phyloP scores from a whole-genome alignment of 805 yeast genomes.

The Zygosaccharomyces siamensis region DNA sequence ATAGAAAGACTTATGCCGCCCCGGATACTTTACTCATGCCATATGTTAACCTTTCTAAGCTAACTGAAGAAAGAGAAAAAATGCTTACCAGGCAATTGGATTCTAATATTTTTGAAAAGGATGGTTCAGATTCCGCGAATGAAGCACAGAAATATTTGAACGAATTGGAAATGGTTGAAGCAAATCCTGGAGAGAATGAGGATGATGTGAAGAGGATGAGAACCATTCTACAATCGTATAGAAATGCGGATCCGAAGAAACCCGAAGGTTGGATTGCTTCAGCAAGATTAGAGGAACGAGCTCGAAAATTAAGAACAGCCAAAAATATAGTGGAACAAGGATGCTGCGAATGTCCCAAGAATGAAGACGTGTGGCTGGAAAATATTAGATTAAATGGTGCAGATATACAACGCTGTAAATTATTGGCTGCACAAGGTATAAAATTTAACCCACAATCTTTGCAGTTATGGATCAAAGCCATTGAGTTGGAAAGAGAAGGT shows the following conservation, averaged over 20 bases:
- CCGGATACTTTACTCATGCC: slow-evolving; percentile 62
- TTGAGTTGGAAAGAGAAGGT: slow-evolving; percentile 56
- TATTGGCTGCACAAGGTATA: slow-evolving; percentile 63
- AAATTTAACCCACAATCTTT: slow-evolving; percentile 50
- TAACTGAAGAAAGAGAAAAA: slow-evolving; percentile 61
- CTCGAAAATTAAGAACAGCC: slow-evolving; percentile 53
- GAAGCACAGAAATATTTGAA: slow-evolving; percentile 41
- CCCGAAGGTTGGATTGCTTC: slow-evolving; percentile 84
- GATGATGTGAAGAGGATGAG: slow-evolving; percentile 61
- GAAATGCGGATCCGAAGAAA: slow-evolving; percentile 66
- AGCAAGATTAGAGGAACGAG: slow-evolving; percentile 70
- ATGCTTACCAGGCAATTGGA: slow-evolving; percentile 54
- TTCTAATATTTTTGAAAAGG: slow-evolving; percentile 23
- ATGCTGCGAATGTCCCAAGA: slow-evolving; percentile 58
- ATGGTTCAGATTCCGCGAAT: slow-evolving; percentile 22
- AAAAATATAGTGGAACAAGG: slow-evolving; percentile 65
- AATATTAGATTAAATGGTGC: slow-evolving; percentile 54
- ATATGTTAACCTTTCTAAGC: slow-evolving; percentile 43
- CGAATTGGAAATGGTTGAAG: slow-evolving; percentile 28
- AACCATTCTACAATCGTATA: slow-evolving; percentile 56
- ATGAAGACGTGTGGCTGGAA: slow-evolving; percentile 80
- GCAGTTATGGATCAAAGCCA: slow-evolving; percentile 69
- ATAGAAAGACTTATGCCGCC: slow-evolving; percentile 72
- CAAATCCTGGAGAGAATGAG: slow-evolving; percentile 21
- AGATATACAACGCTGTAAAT: slow-evolving; percentile 45